Percentiles rank a stretch among this genome's conserved stretches.
phyloP scores from a whole-genome alignment of 208 protist genomes.

The Leishmania tarentolae region DNA sequence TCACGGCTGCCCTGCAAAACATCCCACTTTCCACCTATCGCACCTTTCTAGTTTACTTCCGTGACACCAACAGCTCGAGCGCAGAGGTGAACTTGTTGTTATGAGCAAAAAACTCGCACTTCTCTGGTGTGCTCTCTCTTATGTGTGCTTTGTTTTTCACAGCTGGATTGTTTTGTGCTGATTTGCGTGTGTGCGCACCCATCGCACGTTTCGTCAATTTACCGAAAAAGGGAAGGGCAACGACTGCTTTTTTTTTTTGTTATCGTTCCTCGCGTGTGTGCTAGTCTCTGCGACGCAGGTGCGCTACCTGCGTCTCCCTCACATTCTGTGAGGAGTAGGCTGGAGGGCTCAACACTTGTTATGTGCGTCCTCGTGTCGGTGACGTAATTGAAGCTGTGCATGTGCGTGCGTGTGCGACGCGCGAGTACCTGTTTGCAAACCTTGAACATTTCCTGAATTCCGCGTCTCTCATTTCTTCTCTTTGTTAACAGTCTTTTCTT shows the following conservation, averaged over 20 bases:
- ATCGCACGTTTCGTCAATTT: not conserved
- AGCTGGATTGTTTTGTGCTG: not conserved
- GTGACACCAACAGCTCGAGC: not conserved
- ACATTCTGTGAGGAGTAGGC: not conserved
- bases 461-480: constrained; percentile 1
- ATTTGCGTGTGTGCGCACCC: not conserved
- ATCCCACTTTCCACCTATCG: not conserved
- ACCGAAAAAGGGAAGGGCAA: not conserved
- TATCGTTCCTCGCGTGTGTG: not conserved
- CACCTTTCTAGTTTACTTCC: not conserved
- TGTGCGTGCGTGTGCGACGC: not conserved
- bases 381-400: not conserved
- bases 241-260: not conserved
- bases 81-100: not conserved
- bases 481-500: not conserved
- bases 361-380: not conserved
- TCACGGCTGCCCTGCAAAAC: not conserved
- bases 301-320: not conserved
- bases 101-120: not conserved
- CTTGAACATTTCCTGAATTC: not conserved
- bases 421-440: not conserved
- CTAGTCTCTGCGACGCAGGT: not conserved
- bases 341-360: not conserved
- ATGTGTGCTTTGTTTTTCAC: not conserved
- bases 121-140: not conserved